phyloP scores from a whole-genome alignment of 352 stramenopile species.

The Stramenopiles sp. region DNA sequence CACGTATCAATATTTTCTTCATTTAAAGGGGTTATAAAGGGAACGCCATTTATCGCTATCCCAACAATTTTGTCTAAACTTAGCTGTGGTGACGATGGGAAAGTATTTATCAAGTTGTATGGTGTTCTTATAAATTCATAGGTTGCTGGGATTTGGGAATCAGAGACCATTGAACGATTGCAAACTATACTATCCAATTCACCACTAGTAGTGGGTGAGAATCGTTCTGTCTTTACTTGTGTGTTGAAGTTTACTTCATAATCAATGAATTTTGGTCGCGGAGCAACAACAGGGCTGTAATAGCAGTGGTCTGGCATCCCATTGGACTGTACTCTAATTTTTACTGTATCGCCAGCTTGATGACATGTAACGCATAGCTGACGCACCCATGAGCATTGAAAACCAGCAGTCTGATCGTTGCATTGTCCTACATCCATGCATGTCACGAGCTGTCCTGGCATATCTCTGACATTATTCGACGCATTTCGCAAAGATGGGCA shows the following conservation, averaged over 20 bases:
- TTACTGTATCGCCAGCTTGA: not conserved
- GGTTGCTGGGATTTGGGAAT: not conserved
- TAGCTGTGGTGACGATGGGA: not conserved
- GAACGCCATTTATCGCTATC: not conserved
- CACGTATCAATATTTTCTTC: not conserved
- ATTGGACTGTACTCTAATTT: not conserved
- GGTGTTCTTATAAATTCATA: not conserved
- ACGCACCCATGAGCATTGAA: not conserved
- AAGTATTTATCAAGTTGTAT: not conserved
- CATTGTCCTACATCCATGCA: not conserved
- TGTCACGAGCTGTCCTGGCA: not conserved
- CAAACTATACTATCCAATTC: not conserved
- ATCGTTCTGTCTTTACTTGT: not conserved
- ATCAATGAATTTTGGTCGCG: not conserved
- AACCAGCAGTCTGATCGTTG: not conserved
- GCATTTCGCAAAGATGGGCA: not conserved
- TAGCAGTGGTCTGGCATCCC: not conserved
- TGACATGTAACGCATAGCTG: not conserved
- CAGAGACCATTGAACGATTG: not conserved
- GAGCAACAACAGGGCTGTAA: not conserved
- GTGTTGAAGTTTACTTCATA: not conserved
- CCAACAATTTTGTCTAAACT: not conserved
- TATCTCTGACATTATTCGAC: not conserved
- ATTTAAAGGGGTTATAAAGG: not conserved
- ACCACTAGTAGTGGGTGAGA: not conserved